Evolutionary conservation across 345 rosid species (phyloP).

Genomic region (Excoecaria cochinchinensis): DNA sequence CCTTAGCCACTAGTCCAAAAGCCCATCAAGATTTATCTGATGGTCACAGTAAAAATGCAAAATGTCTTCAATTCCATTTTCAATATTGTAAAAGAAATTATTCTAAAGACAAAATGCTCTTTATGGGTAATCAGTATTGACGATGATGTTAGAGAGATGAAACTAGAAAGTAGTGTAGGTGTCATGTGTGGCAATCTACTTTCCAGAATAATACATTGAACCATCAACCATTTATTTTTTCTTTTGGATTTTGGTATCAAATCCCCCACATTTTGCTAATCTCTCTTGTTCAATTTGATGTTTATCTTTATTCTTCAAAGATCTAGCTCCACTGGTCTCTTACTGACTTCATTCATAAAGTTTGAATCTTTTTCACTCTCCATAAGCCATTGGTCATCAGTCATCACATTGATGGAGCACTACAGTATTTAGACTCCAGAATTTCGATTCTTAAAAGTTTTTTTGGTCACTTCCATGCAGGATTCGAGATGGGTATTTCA

Average conservation of each 20-base stretch:
- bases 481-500: slow-evolving; percentile 34
- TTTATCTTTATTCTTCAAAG: slow-evolving; percentile 3
- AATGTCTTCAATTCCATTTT: too few relatives aligned
- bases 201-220: slow-evolving; percentile 1
- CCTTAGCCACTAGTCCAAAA: too few relatives aligned
- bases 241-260: background rate
- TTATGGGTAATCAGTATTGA: too few relatives aligned
- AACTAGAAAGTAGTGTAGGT: background rate
- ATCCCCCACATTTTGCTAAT: slow-evolving; percentile 7
- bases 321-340: slow-evolving; percentile 16
- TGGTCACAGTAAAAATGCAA: too few relatives aligned
- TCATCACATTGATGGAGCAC: background rate
- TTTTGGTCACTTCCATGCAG: slow-evolving; percentile 18
- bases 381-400: background rate
- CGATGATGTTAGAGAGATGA: background rate
- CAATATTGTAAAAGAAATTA: too few relatives aligned
- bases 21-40: too few relatives aligned
- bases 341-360: background rate
- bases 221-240: background rate
- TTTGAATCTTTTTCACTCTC: background rate
- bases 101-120: too few relatives aligned
- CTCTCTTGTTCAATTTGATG: background rate
- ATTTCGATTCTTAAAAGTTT: background rate
- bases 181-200: slow-evolving; percentile 9
- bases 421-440: background rate